Base-by-base conservation (phyloP, 2,329 filamentous ascomycete genomes). In the Scedosporium apiospermum region DNA sequence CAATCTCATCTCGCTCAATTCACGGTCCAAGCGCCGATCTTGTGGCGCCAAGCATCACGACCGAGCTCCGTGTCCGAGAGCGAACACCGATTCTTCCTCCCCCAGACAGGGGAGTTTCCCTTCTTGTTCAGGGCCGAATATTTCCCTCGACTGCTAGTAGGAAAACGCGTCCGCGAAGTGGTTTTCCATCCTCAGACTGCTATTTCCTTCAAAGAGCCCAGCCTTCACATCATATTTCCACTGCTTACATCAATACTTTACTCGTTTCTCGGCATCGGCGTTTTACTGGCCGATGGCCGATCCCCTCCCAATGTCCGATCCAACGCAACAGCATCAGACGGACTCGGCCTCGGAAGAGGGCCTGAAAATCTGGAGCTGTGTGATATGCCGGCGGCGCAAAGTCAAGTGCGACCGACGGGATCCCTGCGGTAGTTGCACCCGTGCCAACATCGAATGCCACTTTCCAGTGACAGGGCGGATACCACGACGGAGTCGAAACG, bases 21-120 rank as follows among this genome's bases (percentile, higher is more conserved):
- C 27, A 30, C 27, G 3, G 42, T 16, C 42, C 42, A 14, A 46
- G n/a, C 14, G 23, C 18, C 42, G 12, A 27, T 42, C 30, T 6
- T 61, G 44, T 10, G 57, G n/a, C 59, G 53, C 27, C 18, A 46
- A 53, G 65, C 30, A 62, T 63, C 63, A 66, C 41, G 70, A 23
- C 70, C 70, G 68, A 71, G 64, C 66, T 67, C 70, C 70, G 70
- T 72, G 69, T 63, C 64, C 62, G 63, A 64, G 42, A 26, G 26
- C n/a, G n/a, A 44, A 53, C 10, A n/a, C 44, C n/a, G 23, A 21
- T 46, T 53, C 18, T 46, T 41, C 41, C 42, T 30, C 27, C 27
- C 4, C 3, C 27, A 6, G 4, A 5, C 27, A 1, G 27, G 6
- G 27, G 6, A 30, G 27, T 30, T 30, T 30, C 27, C 27, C 27